A percentile compares a stretch with the other conserved stretches of the same genome.
Evolutionary conservation across 306 rosid species (phyloP).

Genomic region (Vigna angularis): DNA sequence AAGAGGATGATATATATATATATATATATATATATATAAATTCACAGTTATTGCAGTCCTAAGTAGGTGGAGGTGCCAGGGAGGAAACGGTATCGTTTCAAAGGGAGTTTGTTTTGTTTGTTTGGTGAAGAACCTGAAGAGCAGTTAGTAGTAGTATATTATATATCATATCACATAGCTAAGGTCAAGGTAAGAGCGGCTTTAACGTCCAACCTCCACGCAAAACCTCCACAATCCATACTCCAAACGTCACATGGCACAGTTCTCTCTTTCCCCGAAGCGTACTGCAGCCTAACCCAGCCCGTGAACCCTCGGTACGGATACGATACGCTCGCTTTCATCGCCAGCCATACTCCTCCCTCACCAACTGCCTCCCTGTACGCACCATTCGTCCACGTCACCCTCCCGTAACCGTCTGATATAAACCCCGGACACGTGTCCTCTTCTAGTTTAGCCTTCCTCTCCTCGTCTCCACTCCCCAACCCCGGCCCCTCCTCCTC

Average conservation of each 20-base stretch:
- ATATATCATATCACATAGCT: conserved; percentile 43
- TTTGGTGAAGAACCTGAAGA: neutral
- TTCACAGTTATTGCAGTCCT: neutral
- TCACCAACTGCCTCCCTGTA: conserved; percentile 57
- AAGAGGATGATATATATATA: neutral
- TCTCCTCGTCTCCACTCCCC: conserved; percentile 67
- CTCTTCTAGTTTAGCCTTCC: conserved; percentile 55
- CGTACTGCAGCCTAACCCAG: conserved; percentile 67
- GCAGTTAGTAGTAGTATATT: neutral
- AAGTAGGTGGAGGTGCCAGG: neutral
- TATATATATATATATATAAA: too few species aligned
- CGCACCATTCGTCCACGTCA: conserved; percentile 75
- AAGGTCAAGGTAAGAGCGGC: conserved; percentile 72
- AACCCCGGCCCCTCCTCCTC: conserved; percentile 44
- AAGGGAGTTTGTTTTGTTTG: neutral
- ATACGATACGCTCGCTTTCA: conserved; percentile 47
- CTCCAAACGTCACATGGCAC: conserved; percentile 89
- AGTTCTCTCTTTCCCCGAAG: conserved; percentile 56
- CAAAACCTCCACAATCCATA: conserved; percentile 70
- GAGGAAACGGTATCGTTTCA: neutral
- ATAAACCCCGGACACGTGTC: conserved; percentile 87
- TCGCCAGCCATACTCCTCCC: conserved; percentile 50
- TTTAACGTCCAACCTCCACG: conserved; percentile 79
- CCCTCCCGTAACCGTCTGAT: conserved; percentile 71
- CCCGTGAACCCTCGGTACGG: conserved; percentile 58